Base-by-base conservation (phyloP, 2,329 filamentous ascomycete genomes). In the Epichloe sylvatica region DNA sequence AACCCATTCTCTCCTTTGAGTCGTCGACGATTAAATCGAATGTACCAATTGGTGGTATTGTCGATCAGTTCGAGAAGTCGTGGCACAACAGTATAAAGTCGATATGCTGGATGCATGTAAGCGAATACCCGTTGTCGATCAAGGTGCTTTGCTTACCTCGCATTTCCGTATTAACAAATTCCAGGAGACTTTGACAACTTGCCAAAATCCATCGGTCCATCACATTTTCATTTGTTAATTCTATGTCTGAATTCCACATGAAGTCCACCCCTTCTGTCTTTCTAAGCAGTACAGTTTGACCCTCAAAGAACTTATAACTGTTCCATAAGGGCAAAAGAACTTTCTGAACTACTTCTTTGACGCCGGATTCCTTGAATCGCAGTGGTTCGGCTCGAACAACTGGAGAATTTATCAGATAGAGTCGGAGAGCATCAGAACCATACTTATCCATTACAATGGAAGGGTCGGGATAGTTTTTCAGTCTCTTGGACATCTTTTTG, bases 1-100 rank as follows among this genome's bases (percentile, higher is more conserved):
- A 87, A 68, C 17, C 89, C 88, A 55, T 87, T 81, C 63, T 94
- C 89, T 41, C 90, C 90, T 79, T 95, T 96, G 56, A 95, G 74
- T 49, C 90, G 81, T 66, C 86, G 86, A 49, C 90, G 79, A 72
- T 96, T 96, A 73, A 95, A 94, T 53, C 89, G 80, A 64, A 96
- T 96, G 69, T 96, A 96, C 90, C 90, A 96, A 68, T 97, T 97
- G n/a, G 90, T 96, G 4, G 86, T 89, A 68, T 94, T 89, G 61
- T 96, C 91, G 56, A 96, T 94, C 60, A 94, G 77, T 51, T 77
- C 77, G 17, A 94, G 76, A 52, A 97, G 70, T 54, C 86, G 78
- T 7, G 90, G 90, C 42, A 95, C 89, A 42, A 97, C 91, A 1
- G 90, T 97, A 67, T 96, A 97, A 36, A 90, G 69, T 39, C 85